These are phyloP conservation scores for Colletotrichum trifolii DNA, from an alignment of 2,329 filamentous ascomycete species.

Conservation along the genomic window DNA sequence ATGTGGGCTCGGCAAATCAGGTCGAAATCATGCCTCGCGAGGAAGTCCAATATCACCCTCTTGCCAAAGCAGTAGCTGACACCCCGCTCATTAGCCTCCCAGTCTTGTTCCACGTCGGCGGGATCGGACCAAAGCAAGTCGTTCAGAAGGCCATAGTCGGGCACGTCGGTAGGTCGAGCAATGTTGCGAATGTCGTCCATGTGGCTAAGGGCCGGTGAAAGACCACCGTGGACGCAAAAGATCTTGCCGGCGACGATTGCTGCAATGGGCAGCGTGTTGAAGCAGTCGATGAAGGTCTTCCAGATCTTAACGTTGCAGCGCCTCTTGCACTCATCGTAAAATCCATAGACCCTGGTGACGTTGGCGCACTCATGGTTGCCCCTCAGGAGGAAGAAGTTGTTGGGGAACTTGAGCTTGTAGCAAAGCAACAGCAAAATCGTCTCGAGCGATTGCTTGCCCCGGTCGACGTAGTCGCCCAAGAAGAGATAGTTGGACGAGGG, in stretches of 20 bases:
- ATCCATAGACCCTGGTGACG: constrained; percentile 94
- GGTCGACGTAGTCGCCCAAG: constrained; percentile 94
- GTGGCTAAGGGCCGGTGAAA: constrained; percentile 90
- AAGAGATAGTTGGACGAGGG: constrained; percentile 93
- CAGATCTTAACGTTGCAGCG: constrained; percentile 96
- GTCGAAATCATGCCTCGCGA: constrained; percentile 95
- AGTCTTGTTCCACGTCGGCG: constrained; percentile 97
- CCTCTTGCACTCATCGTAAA: constrained; percentile 98
- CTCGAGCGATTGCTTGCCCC: constrained; percentile 94
- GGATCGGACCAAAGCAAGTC: constrained; percentile 98
- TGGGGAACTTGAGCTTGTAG: constrained; percentile 97
- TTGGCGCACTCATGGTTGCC: constrained; percentile 98
- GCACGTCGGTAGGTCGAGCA: constrained; percentile 93
- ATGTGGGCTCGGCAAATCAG: constrained; percentile 97
- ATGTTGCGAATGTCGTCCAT: constrained; percentile 99
- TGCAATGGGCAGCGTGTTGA: constrained; percentile 94
- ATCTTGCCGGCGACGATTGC: constrained; percentile 98
- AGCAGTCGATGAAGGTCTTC: constrained; percentile 98
- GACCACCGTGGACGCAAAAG: constrained; percentile 94
- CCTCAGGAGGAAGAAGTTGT: constrained; percentile 95
- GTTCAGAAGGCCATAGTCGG: constrained; percentile 94
- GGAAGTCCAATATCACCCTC: constrained; percentile 96
- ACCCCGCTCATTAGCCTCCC: constrained; percentile 96
- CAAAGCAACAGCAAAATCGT: constrained; percentile 92
- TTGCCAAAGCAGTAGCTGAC: constrained; percentile 99